phyloP scores from a whole-genome alignment of 192 early-diverging fungal genomes.

The Coemansia sp. region DNA sequence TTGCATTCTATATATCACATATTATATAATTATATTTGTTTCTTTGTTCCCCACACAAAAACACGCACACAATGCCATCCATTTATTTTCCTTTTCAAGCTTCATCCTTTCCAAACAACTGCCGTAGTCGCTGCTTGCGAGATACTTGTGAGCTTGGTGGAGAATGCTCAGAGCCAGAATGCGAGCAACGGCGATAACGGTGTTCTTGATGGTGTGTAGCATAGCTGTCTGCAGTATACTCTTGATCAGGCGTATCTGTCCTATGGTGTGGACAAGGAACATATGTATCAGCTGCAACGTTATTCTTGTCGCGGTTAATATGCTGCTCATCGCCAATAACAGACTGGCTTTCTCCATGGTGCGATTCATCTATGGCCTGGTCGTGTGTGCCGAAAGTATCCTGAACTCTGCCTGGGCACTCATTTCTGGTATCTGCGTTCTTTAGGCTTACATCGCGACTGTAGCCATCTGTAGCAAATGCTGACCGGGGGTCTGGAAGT shows the following conservation, averaged over 20 bases:
- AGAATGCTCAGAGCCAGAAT: not conserved
- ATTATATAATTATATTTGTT: not conserved
- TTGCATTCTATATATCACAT: too few species aligned
- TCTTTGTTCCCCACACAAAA: not conserved
- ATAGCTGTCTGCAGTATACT: not conserved
- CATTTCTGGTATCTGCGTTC: not conserved
- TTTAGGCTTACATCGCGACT: conserved; percentile 4
- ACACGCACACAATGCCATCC: not conserved
- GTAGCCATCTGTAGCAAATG: conserved; percentile 15
- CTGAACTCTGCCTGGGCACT: not conserved
- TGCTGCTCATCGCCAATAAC: not conserved
- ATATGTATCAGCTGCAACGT: not conserved
- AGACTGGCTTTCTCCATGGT: not conserved
- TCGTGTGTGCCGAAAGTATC: not conserved
- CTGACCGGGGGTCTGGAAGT: not conserved
- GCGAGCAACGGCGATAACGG: not conserved
- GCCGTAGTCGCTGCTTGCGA: conserved; percentile 26
- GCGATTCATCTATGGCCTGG: not conserved
- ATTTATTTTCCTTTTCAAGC: not conserved
- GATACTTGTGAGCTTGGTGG: conserved; percentile 12
- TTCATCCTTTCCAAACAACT: conserved; percentile 7
- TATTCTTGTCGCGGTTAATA: not conserved
- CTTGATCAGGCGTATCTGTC: not conserved
- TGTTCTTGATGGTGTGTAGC: conserved; percentile 1
- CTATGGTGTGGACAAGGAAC: not conserved